These are phyloP conservation scores for Entomortierella lignicola DNA, from an alignment of 192 early-diverging fungal species.

Conservation along the genomic window DNA sequence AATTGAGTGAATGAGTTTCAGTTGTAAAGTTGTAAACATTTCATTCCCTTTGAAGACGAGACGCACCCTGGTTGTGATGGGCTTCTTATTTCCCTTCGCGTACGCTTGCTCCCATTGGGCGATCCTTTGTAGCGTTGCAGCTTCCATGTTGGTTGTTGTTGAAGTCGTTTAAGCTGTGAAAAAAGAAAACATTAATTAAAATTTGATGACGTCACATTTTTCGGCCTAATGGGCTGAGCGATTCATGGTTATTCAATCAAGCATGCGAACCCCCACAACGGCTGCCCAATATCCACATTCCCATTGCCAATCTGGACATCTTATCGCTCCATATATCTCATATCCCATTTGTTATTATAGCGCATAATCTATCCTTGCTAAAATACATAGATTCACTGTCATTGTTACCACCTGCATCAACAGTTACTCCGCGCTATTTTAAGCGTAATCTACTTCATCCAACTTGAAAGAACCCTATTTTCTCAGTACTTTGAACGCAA, in stretches of 20 bases:
- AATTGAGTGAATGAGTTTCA: background rate
- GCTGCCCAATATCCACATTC: background rate
- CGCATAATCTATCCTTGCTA: background rate
- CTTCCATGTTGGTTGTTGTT: conserved; percentile 17
- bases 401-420: background rate
- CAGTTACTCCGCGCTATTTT: background rate
- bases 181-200: too few relatives aligned
- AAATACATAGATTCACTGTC: background rate
- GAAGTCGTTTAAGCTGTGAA: too few relatives aligned
- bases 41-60: too few relatives aligned
- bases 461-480: background rate
- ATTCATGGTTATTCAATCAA: too few relatives aligned
- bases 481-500: background rate
- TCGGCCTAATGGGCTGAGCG: background rate
- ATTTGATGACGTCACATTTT: conserved; percentile 8
- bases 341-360: too few relatives aligned
- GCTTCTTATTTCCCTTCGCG: conserved; percentile 31
- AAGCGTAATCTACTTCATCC: background rate
- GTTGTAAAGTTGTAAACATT: background rate
- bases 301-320: conserved; percentile 1
- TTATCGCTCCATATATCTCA: too few relatives aligned
- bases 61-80: conserved; percentile 16
- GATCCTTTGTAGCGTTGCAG: conserved; percentile 11
- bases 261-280: too few relatives aligned
- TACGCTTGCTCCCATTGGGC: conserved; percentile 25